These are phyloP conservation scores for Pestalotiopsis sp. DNA, from an alignment of 2,329 filamentous ascomycete species.

Conservation along the genomic window DNA sequence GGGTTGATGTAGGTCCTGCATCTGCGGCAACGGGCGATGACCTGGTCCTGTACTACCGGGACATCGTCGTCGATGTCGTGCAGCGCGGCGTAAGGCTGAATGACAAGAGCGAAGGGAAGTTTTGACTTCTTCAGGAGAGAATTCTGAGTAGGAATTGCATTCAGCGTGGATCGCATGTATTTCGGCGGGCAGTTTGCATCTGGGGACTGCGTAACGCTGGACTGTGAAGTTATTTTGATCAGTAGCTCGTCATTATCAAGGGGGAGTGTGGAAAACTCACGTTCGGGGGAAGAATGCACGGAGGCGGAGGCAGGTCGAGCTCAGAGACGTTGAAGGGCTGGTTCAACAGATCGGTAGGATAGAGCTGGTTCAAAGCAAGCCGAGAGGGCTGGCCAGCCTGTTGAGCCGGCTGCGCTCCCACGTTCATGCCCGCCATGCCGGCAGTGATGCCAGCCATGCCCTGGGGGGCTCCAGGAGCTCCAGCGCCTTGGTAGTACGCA, in stretches of 20 bases:
- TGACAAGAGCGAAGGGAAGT: conserved; percentile 91
- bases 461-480: conserved; percentile 35
- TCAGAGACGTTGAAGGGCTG: conserved; percentile 95
- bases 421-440: conserved; percentile 83
- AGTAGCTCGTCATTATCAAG: neutral
- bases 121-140: conserved; percentile 96
- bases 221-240: conserved; percentile 47
- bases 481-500: conserved; percentile 64
- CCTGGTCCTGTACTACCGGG: conserved; percentile 92
- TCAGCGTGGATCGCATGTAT: conserved; percentile 93
- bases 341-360: conserved; percentile 87
- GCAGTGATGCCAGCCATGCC: conserved; percentile 76
- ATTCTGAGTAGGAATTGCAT: conserved; percentile 89
- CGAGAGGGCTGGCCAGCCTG: conserved; percentile 50
- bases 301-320: conserved; percentile 86
- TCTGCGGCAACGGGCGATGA: conserved; percentile 93
- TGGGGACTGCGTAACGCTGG: conserved; percentile 88
- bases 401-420: conserved; percentile 63
- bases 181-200: conserved; percentile 90
- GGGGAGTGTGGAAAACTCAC: conserved; percentile 56
- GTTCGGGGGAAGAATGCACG: conserved; percentile 88
- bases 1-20: conserved; percentile 98
- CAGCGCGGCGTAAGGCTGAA: conserved; percentile 91
- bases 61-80: conserved; percentile 92
- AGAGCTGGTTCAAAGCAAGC: conserved; percentile 79